These are phyloP conservation scores for Staphylotrichum longicolle DNA, from an alignment of 495 filamentous ascomycete species.

Conservation along the genomic window DNA sequence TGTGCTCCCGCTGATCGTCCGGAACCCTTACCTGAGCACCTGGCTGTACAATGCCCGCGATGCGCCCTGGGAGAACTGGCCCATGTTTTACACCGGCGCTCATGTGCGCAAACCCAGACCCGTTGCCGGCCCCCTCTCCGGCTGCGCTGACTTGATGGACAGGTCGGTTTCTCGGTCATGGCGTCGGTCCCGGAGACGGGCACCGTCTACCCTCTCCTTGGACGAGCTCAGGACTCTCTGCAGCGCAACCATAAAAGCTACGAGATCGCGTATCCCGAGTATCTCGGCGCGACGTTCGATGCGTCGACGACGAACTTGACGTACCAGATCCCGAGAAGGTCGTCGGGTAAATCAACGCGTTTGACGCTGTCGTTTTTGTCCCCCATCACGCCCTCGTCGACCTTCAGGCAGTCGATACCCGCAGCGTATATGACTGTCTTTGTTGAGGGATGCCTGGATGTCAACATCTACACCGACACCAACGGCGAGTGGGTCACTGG, in stretches of 20 bases:
- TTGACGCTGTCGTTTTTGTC: conserved; percentile 85
- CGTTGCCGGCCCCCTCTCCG: neutral
- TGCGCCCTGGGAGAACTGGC: conserved; percentile 88
- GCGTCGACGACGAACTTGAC: conserved; percentile 91
- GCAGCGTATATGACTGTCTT: conserved; percentile 79
- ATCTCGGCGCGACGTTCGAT: conserved; percentile 80
- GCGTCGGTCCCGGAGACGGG: conserved; percentile 68
- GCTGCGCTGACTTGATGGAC: neutral
- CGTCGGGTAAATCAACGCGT: conserved; percentile 43
- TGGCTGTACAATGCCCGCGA: conserved; percentile 79
- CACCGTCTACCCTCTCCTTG: conserved; percentile 81
- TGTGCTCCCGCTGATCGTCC: conserved; percentile 81
- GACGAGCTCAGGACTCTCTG: conserved; percentile 81
- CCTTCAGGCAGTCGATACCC: conserved; percentile 84
- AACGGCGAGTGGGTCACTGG: conserved; percentile 91
- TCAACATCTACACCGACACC: conserved; percentile 84
- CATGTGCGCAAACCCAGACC: conserved; percentile 37
- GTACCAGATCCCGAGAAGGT: conserved; percentile 62
- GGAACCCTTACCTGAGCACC: conserved; percentile 88
- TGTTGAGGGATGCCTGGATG: conserved; percentile 66
- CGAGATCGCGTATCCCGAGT: conserved; percentile 66
- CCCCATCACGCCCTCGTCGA: conserved; percentile 89
- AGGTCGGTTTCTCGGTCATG: conserved; percentile 79
- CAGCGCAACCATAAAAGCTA: conserved; percentile 49
- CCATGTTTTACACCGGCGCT: conserved; percentile 89